phyloP scores from a whole-genome alignment of 2,329 filamentous ascomycete species.

The Penicillium sp. region DNA sequence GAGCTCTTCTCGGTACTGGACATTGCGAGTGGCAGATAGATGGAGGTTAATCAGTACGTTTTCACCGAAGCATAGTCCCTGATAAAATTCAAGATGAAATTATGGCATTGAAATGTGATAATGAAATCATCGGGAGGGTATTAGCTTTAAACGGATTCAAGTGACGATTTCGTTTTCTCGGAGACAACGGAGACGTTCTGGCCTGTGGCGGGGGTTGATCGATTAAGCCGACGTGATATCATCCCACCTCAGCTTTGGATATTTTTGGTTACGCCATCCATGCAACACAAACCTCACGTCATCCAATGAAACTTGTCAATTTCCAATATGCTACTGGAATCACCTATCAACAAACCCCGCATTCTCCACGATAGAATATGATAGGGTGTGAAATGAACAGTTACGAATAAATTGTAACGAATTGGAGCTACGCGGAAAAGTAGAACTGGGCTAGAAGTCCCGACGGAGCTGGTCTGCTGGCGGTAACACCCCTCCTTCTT shows the following conservation, averaged over 20 bases:
- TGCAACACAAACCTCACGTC: neutral
- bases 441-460: neutral
- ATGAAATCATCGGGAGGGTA: neutral
- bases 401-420: too few relatives aligned
- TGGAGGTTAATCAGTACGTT: neutral
- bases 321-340: neutral
- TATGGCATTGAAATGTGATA: neutral
- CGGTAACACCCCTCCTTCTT: constrained; percentile 15
- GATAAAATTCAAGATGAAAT: neutral
- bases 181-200: neutral
- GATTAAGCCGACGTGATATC: neutral
- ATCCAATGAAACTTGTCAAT: neutral
- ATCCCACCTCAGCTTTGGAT: neutral
- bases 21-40: neutral
- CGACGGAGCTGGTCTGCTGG: neutral
- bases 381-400: neutral
- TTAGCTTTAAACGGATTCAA: neutral
- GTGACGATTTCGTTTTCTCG: neutral
- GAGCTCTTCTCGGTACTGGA: neutral
- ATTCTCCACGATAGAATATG: too few relatives aligned
- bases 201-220: neutral
- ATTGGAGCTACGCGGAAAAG: neutral
- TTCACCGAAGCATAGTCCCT: neutral
- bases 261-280: neutral
- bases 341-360: neutral